Evolutionary conservation across 768 basidiomycete genomes (phyloP), one percentile per base, ranked within the genome.

Genomic region (Trichaptum fuscoviolaceum): DNA sequence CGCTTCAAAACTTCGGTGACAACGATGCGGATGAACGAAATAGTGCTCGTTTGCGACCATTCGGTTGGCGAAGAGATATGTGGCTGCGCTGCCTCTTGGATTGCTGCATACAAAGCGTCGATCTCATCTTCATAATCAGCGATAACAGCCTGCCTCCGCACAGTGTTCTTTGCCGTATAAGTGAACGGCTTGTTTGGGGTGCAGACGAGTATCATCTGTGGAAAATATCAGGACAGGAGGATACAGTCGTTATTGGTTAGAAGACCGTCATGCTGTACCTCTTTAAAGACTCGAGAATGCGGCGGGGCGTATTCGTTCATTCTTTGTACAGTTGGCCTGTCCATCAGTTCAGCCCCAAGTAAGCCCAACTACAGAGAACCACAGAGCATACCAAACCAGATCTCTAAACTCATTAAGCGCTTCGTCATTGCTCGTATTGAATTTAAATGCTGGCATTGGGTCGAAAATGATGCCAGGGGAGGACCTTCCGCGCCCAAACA

Each of bases 231-330:
- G n/a, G n/a, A n/a, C n/a, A n/a, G n/a, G n/a, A n/a, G n/a, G n/a
- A n/a, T n/a, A n/a, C n/a, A n/a, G 35, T 26, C 0, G 58, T 23
- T 67, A 58, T 17, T 25, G 20, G 60, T 52, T 52, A 26, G 23
- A n/a, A n/a, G 6, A 18, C 63, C 7, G 58, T n/a, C n/a, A n/a
- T 64, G n/a, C 17, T 20, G 65, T 70, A 78, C 80, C 77, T 82
- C 81, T 66, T 82, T 83, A 73, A 83, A 83, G 3, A 84, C 69
- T 23, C 81, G 71, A 0, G 81, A 82, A 67, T 83, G 82, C 30
- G 75, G 71, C 7, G 83, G 83, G 0, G 82, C 81, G 63, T 71
- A 76, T 23, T 68, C 67, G 65, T 83, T 84, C 65, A 79, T 72
- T 58, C 75, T 68, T 64, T 82, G 76, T 4, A 83, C 73, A 8